phyloP scores from a whole-genome alignment of 2,329 filamentous ascomycete species.

The Penicillium sp. region DNA sequence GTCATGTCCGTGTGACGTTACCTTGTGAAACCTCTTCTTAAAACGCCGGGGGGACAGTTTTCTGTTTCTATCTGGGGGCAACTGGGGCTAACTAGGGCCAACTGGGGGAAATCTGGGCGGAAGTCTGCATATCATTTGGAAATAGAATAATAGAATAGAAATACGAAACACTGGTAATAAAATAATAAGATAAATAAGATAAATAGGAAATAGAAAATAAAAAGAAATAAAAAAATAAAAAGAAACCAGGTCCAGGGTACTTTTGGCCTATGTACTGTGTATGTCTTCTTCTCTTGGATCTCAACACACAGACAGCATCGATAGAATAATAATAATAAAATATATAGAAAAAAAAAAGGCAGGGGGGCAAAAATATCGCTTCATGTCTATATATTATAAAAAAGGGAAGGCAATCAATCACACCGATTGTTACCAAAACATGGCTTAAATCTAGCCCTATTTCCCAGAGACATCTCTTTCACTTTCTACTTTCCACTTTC shows the following conservation, averaged over 20 bases:
- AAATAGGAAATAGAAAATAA: constrained; percentile 5
- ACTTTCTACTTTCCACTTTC: constrained; percentile 21
- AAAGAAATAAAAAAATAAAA: constrained; percentile 8
- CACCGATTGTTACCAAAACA: constrained; percentile 30
- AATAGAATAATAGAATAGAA: constrained; percentile 9
- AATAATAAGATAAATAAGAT: constrained; percentile 10
- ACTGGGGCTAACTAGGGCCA: background rate
- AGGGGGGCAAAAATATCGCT: background rate
- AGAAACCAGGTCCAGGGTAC: constrained; percentile 7
- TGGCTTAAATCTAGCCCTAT: constrained; percentile 37
- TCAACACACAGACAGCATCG: constrained; percentile 1
- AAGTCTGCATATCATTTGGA: constrained; percentile 34
- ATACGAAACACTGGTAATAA: background rate
- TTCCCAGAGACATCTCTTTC: constrained; percentile 28
- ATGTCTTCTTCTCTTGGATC: background rate
- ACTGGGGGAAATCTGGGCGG: constrained; percentile 26
- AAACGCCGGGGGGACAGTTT: constrained; percentile 19
- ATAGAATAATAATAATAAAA: constrained; percentile 1
- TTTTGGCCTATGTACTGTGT: background rate
- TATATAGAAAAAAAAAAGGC: background rate
- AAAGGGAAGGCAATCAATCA: constrained; percentile 25
- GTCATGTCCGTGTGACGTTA: constrained; percentile 37
- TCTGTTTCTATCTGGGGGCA: background rate
- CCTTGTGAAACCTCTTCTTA: constrained; percentile 40
- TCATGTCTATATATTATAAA: background rate